Evolutionary conservation across 768 basidiomycete species (phyloP).

Genomic region (Suillus ampliporus): DNA sequence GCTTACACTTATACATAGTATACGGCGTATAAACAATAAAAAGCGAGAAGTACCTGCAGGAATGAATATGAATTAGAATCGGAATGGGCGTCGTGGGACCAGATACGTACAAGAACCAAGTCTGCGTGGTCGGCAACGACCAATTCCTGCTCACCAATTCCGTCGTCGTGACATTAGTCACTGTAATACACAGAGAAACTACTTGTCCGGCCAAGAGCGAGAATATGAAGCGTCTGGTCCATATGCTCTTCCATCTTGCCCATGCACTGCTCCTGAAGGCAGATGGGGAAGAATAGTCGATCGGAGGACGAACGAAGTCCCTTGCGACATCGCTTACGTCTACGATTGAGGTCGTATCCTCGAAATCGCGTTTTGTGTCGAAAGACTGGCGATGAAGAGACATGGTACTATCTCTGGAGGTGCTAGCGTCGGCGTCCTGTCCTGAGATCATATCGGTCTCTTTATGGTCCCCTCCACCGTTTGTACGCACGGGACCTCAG

Average conservation of each 20-base stretch:
- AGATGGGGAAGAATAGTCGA: slow-evolving; percentile 64
- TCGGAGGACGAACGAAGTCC: slow-evolving; percentile 53
- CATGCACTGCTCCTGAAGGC: slow-evolving; percentile 60
- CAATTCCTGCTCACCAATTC: slow-evolving; percentile 74
- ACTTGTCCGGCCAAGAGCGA: slow-evolving; percentile 80
- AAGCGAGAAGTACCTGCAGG: slow-evolving; percentile 73
- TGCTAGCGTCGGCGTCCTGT: not conserved
- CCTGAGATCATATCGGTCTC: not conserved
- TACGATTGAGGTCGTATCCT: slow-evolving; percentile 15
- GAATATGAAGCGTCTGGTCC: slow-evolving; percentile 76
- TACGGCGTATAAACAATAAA: slow-evolving; percentile 84
- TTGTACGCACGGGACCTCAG: not conserved
- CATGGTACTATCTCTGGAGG: slow-evolving; percentile 6
- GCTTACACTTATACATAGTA: slow-evolving; percentile 85
- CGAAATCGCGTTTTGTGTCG: slow-evolving; percentile 30
- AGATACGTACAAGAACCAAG: slow-evolving; percentile 74
- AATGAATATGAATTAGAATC: slow-evolving; percentile 1
- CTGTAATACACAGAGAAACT: slow-evolving; percentile 87
- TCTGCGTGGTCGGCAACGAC: slow-evolving; percentile 81
- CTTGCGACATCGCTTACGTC: slow-evolving; percentile 4
- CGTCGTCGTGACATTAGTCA: slow-evolving; percentile 86
- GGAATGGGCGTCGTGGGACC: not conserved
- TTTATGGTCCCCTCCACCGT: not conserved
- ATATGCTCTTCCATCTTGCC: slow-evolving; percentile 72
- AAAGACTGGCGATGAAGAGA: slow-evolving; percentile 21